These are phyloP conservation scores for Epichloe scottii DNA, from an alignment of 2,329 filamentous ascomycete species.

Conservation along the genomic window DNA sequence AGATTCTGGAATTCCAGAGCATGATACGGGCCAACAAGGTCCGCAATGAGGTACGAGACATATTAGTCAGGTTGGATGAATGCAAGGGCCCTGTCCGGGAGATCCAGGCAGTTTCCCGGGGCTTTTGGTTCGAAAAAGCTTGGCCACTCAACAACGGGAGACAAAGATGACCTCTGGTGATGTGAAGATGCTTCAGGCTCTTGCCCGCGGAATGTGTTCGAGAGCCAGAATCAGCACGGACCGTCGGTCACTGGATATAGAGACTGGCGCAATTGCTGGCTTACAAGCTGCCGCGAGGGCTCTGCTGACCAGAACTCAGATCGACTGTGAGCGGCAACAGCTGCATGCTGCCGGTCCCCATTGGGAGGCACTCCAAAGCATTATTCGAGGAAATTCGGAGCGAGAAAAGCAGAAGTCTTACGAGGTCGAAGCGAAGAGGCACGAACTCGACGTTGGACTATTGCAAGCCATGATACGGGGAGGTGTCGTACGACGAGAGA, in stretches of 20 bases:
- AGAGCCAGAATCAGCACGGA: slow-evolving; percentile 44
- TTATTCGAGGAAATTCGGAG: slow-evolving; percentile 33
- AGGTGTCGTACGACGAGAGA: slow-evolving; percentile 37
- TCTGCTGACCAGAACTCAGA: slow-evolving; percentile 42
- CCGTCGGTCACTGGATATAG: slow-evolving; percentile 36
- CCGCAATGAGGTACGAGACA: slow-evolving; percentile 43
- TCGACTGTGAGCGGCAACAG: slow-evolving; percentile 36
- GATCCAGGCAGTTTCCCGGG: slow-evolving; percentile 54
- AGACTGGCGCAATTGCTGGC: slow-evolving; percentile 36
- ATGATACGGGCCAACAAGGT: slow-evolving; percentile 59
- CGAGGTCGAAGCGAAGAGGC: slow-evolving; percentile 35
- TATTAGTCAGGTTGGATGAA: slow-evolving; percentile 45
- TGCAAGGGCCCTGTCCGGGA: slow-evolving; percentile 51
- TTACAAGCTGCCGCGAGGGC: slow-evolving; percentile 58
- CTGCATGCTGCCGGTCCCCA: slow-evolving; percentile 36
- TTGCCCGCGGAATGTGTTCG: slow-evolving; percentile 53
- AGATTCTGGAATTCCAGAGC: slow-evolving; percentile 72
- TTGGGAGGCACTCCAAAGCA: slow-evolving; percentile 33
- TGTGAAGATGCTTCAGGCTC: slow-evolving; percentile 50
- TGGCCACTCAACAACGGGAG: slow-evolving; percentile 43
- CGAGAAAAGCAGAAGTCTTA: slow-evolving; percentile 31
- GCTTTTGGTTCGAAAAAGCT: slow-evolving; percentile 50
- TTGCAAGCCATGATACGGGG: slow-evolving; percentile 43
- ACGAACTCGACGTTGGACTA: slow-evolving; percentile 28
- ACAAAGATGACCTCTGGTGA: slow-evolving; percentile 38